Percentiles rank a stretch among this genome's conserved stretches.
phyloP scores from a whole-genome alignment of 208 protist species.

The Trypanosoma boissoni region DNA sequence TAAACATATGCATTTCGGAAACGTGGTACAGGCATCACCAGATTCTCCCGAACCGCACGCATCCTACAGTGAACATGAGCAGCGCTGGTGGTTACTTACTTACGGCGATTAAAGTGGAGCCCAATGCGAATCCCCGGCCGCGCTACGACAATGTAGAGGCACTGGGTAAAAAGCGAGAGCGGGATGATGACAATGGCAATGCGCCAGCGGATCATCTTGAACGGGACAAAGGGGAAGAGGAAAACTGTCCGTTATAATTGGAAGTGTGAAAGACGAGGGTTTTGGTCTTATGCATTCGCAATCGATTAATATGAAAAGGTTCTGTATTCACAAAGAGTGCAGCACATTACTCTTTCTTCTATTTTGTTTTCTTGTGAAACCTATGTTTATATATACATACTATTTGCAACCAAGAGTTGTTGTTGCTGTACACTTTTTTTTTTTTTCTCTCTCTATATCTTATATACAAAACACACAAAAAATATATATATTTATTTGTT shows the following conservation, averaged over 20 bases:
- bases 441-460: constrained; percentile 3
- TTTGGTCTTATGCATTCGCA: too few species aligned
- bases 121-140: constrained; percentile 22
- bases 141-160: constrained; percentile 8
- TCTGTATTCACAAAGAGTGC: too few species aligned
- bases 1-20: constrained; percentile 88
- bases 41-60: constrained; percentile 90
- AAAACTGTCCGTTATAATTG: too few species aligned
- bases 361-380: too few species aligned
- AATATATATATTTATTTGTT: not conserved
- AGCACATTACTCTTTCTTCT: too few species aligned
- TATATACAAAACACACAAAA: not conserved
- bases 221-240: too few species aligned
- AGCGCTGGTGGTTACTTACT: constrained; percentile 88
- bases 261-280: too few species aligned
- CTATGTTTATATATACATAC: too few species aligned
- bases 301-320: too few species aligned
- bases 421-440: too few species aligned
- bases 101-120: constrained; percentile 81
- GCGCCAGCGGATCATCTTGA: too few species aligned
- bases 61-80: constrained; percentile 93
- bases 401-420: too few species aligned
- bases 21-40: constrained; percentile 94
- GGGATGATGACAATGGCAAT: constrained; percentile 2
- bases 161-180: constrained; percentile 3